Base-by-base conservation (phyloP, 208 protist species). In the Blastocrithidia nonstop region DNA sequence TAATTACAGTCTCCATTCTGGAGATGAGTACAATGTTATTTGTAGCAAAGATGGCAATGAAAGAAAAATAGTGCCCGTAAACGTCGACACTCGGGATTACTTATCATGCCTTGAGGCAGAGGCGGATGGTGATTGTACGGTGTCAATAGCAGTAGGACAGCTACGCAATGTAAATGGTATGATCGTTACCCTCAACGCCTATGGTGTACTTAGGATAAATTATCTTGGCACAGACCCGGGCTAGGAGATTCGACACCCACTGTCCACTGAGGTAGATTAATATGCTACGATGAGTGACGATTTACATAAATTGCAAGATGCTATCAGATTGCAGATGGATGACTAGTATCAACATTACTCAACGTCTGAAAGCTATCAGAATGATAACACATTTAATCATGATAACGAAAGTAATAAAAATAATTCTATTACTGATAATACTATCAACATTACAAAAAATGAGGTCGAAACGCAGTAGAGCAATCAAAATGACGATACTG, bases 211-310 rank as follows among this genome's bases (percentile, higher is more conserved):
- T 1, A 47, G 62, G 8, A 54, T 92, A 15, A 83, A 79, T 49
- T 97, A 97, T 67, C 66, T 97, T 8, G 94, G 94, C 36, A 96
- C 91, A 1, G 89, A 96, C 54, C 89, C 90, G 1, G 67, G 77
- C 0, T 70, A 75, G 1, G 54, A 71, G 1, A 71, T 75, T 0
- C 68, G 88, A 17, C 70, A 79, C 35, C 66, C 73, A 1, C 41
- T 92, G 11, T 72, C 93, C 29, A 77, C 54, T 25, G 77, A 89
- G 45, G 71, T 83, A 11, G 22, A 66, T 2, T 50, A 76, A 26
- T 96, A 96, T 54, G 53, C 54, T 2, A 74, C 80, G 7, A 88
- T 96, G 49, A 70, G 88, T 36, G 51, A 61, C 4, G 89, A 96
- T 45, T 65, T 93, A 29, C 62, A 68, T 32, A 45, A 58, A 4